Evolutionary conservation across 495 filamentous ascomycete species (phyloP), one percentile per base, ranked within the genome.

Genomic region (Thermothielavioides terrestris): DNA sequence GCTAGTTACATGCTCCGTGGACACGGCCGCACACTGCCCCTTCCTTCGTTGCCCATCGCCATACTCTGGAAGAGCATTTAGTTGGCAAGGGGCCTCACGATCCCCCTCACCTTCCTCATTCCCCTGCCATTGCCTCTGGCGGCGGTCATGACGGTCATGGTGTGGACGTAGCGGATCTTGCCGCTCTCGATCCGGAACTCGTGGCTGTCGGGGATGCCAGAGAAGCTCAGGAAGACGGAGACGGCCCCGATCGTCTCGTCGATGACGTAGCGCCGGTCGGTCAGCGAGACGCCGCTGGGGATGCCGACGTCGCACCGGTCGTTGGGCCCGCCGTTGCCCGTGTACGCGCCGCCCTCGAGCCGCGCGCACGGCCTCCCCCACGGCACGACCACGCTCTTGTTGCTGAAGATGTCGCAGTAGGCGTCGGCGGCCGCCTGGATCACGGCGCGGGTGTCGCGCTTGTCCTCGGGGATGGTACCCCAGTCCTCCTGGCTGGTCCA

Each of bases 181-280:
- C 74, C 72, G 10, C 67, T 63, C 58, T 77, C 72, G 1, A 77
- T 62, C 8, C 72, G 56, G 56, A 77, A 77, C 58, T 72, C 68
- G 54, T 77, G 74, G 44, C 68, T 74, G 50, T 77, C 73, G 11
- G 73, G 71, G 17, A 67, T 63, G 2, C 62, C 59, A 1, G 55
- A 58, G 47, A 77, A 76, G 43, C 67, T 67, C 57, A 74, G 55
- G 22, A 74, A 64, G 14, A 73, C 55, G 23, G 70, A 68, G 2
- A 74, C 71, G 6, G 68, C 70, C 2, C 73, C 73, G 18, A 73
- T 54, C 18, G 64, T 68, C 57, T 75, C 71, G 52, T 77, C 74
- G 45, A 77, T 75, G n/a, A 77, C 70, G 49, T 76, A 76, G 28
- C 68, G 67, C 20, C 74, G 56, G 52, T 72, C 69, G 4, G 46